phyloP scores from a whole-genome alignment of 352 stramenopile genomes.

The Phytophthora pinifolia region DNA sequence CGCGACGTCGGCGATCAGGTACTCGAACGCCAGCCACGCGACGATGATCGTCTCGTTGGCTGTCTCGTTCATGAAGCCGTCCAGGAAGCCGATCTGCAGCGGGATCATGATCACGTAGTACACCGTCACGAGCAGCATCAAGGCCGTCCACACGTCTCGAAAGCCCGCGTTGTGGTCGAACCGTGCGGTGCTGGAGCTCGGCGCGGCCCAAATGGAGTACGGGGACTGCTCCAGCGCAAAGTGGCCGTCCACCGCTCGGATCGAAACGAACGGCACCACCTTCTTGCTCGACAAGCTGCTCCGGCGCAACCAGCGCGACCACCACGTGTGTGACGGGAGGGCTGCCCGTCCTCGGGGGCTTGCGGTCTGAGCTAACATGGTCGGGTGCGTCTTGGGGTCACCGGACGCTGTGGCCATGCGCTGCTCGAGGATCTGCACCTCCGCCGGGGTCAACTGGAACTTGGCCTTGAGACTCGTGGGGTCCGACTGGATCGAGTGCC shows the following conservation, averaged over 20 bases:
- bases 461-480: slow-evolving; percentile 21
- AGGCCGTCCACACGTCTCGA: slow-evolving; percentile 42
- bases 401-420: slow-evolving; percentile 14
- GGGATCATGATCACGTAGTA: slow-evolving; percentile 63
- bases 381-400: slow-evolving; percentile 7
- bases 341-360: background rate
- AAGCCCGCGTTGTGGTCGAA: slow-evolving; percentile 39
- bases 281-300: slow-evolving; percentile 7
- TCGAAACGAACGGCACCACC: slow-evolving; percentile 15
- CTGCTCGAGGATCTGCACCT: slow-evolving; percentile 29
- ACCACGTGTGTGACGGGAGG: slow-evolving; percentile 1
- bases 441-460: slow-evolving; percentile 21
- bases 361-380: slow-evolving; percentile 4
- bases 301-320: slow-evolving; percentile 3
- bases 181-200: background rate
- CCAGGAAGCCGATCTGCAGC: slow-evolving; percentile 61
- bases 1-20: slow-evolving; percentile 42
- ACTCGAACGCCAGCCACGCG: slow-evolving; percentile 53
- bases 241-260: background rate
- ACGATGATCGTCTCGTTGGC: slow-evolving; percentile 27
- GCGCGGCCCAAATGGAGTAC: slow-evolving; percentile 26
- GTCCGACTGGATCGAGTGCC: slow-evolving; percentile 40
- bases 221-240: slow-evolving; percentile 1
- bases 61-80: slow-evolving; percentile 42
- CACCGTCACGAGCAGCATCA: slow-evolving; percentile 57